A percentile compares a stretch with the other conserved stretches of the same genome.
Evolutionary conservation across 306 rosid species (phyloP).

Genomic region (Pyrus betulifolia): DNA sequence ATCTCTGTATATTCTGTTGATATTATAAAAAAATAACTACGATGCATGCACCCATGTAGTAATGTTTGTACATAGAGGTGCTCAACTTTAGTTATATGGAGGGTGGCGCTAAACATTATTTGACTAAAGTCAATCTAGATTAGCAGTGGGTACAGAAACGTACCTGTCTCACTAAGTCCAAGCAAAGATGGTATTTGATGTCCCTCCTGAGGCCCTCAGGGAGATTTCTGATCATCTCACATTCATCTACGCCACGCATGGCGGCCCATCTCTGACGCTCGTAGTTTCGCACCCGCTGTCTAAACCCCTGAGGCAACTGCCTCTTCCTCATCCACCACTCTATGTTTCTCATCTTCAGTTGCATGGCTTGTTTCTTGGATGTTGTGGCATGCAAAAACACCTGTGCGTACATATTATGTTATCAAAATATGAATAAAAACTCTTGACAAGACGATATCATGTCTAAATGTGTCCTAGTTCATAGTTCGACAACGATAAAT

Average conservation of each 20-base stretch:
- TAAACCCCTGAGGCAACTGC: constrained; percentile 53
- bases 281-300: constrained; percentile 79
- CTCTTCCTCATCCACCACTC: constrained; percentile 99
- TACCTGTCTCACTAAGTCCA: constrained; percentile 84
- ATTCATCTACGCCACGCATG: constrained; percentile 85
- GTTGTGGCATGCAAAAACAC: constrained; percentile 88
- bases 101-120: neutral
- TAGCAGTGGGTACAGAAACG: too few relatives aligned
- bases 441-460: neutral
- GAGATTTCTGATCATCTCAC: constrained; percentile 63
- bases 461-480: neutral
- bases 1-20: neutral
- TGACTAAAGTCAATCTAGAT: neutral
- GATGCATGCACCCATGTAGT: too few relatives aligned
- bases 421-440: neutral
- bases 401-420: constrained; percentile 14
- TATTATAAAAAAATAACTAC: too few relatives aligned
- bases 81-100: neutral
- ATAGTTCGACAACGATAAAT: neutral
- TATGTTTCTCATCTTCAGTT: constrained; percentile 78
- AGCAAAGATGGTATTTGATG: constrained; percentile 88
- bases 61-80: neutral
- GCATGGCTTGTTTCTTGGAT: constrained; percentile 91
- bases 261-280: constrained; percentile 93
- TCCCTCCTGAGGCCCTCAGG: constrained; percentile 89